Percentiles rank a stretch among this genome's conserved stretches.
Conservation (phyloP, 1,284 basidiomycete species). For the Vanrija sp. region DNA sequence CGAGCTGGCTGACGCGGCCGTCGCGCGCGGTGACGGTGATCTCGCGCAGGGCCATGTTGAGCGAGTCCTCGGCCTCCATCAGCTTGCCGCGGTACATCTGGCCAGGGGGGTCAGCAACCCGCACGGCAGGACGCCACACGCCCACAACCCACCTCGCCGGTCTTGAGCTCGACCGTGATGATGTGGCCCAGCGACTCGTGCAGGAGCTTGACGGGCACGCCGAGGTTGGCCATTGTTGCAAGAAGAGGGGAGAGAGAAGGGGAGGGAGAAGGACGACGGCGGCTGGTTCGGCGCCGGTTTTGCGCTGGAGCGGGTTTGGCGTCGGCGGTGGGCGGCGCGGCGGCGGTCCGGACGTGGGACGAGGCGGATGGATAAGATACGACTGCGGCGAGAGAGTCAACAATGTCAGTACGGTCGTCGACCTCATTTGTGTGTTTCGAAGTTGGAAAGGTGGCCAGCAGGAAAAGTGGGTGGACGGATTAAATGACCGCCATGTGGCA, state of each 20-base stretch:
- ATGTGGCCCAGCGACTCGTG: slow-evolving; percentile 94
- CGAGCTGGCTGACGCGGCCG: slow-evolving; percentile 97
- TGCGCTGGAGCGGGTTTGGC: neutral
- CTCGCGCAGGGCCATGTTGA: slow-evolving; percentile 94
- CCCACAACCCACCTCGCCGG: slow-evolving; percentile 57
- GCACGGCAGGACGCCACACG: neutral
- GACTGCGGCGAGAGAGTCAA: no score
- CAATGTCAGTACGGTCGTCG: no score
- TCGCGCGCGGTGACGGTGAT: slow-evolving; percentile 98
- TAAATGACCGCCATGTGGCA: no score
- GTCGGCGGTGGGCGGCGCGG: neutral
- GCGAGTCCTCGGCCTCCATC: slow-evolving; percentile 96
- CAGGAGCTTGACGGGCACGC: slow-evolving; percentile 86
- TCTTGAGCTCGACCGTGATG: slow-evolving; percentile 97
- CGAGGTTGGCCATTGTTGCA: slow-evolving; percentile 57
- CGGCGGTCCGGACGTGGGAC: neutral
- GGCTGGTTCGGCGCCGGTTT: neutral
- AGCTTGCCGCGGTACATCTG: slow-evolving; percentile 96
- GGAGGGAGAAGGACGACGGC: neutral
- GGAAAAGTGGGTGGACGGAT: no score
- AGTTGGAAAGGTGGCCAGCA: no score
- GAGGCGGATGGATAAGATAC: neutral
- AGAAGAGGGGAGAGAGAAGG: neutral
- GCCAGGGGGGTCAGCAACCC: neutral
- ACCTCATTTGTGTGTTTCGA: no score